Base-by-base conservation (phyloP, 768 basidiomycete genomes). In the Austroboletus eburneus region DNA sequence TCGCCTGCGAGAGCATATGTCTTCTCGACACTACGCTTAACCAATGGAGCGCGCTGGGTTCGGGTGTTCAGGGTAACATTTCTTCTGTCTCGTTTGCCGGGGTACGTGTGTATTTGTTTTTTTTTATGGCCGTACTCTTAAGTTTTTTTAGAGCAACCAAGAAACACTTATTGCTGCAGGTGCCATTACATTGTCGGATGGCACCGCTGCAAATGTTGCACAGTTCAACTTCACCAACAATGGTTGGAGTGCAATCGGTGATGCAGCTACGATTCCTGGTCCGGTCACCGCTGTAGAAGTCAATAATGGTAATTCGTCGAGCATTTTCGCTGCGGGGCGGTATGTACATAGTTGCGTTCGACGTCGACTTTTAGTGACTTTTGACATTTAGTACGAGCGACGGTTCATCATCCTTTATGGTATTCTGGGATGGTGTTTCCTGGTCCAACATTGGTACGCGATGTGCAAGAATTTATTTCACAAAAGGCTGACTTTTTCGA, bases 271-370 rank as follows among this genome's bases (percentile, higher is more conserved):
- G 39, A 72, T 97, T 20, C 91, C 93, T 37, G 95, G 95, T 3
- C 92, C 93, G 3, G 87, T 92, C 2, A 87, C 91, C 3, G 93
- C 95, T 10, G 63, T 97, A 42, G 85, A 86, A 43, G 85, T 92
- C 34, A 90, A 98, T 64, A 72, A 83, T 52, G 77, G 78, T 18
- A 91, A 96, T 61, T 63, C 69, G 2, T 87, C 80, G 56, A 95
- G 88, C 57, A 77, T 98, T 45, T 99, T 93, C 58, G 90, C 86
- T 39, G 91, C 93, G 27, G 95, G 95, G 56, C 80, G 77, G 84
- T 91, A 50, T 62, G 83, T 67, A n/a, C 14, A 12, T 40, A 35
- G 9, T n/a, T 33, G 37, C 27, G 50, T 33, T 13, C 20, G 32
- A 14, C 36, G 2, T 17, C 18, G 5, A 24, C 25, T 16, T 17